These are phyloP conservation scores for Diutina sp. DNA, from an alignment of 1,139 yeast species.

Conservation along the genomic window DNA sequence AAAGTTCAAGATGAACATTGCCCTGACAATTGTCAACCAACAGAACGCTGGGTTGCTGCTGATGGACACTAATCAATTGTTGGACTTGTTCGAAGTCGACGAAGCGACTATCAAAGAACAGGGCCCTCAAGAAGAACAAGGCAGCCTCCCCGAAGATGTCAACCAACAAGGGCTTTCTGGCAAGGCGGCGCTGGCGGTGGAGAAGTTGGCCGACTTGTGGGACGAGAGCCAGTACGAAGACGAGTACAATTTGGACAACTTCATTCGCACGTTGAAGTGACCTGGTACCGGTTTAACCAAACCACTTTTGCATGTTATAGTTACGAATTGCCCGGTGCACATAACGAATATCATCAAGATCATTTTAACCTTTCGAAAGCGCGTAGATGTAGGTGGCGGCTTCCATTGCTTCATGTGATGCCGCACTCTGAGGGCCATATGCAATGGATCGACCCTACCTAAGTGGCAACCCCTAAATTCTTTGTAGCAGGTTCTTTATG, in stretches of 20 bases:
- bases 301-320: background rate
- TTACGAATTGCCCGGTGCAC: background rate
- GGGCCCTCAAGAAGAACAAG: conserved; percentile 16
- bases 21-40: conserved; percentile 90
- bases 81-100: conserved; percentile 77
- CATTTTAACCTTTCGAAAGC: background rate
- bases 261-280: conserved; percentile 61
- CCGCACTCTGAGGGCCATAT: background rate
- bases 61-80: conserved; percentile 91
- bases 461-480: background rate
- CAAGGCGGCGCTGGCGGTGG: conserved; percentile 52
- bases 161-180: conserved; percentile 45
- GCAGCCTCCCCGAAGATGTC: conserved; percentile 35
- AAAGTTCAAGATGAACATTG: conserved; percentile 93
- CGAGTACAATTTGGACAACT: conserved; percentile 86
- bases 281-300: background rate
- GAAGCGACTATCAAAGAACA: conserved; percentile 34
- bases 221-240: conserved; percentile 94
- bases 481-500: no score
- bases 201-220: conserved; percentile 92
- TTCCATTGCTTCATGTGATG: background rate
- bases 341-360: background rate
- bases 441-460: no score
- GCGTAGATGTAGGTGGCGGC: background rate
- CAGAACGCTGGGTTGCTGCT: conserved; percentile 90